phyloP scores from a whole-genome alignment of 805 yeast genomes.

The Candida golubevii region DNA sequence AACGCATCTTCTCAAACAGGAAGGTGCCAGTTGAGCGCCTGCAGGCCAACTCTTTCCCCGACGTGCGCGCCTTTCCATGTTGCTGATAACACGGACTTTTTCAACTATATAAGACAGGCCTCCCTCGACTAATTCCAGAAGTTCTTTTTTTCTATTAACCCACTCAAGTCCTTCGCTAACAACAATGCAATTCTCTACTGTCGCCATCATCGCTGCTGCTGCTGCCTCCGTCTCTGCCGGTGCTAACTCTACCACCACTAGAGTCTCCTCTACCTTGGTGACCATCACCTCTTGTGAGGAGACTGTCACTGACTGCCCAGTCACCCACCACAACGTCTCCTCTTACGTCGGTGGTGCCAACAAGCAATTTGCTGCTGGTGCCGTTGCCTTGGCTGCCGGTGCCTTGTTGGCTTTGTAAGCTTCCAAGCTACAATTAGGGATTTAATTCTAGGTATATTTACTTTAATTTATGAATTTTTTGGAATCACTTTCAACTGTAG shows the following conservation, averaged over 20 bases:
- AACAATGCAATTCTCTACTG: constrained; percentile 21
- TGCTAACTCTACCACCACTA: constrained; percentile 14
- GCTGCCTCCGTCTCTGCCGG: constrained; percentile 17
- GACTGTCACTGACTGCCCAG: constrained; percentile 19
- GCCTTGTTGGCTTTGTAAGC: constrained; percentile 31
- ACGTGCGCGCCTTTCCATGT: background rate
- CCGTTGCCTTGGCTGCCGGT: constrained; percentile 23
- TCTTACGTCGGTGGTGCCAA: constrained; percentile 19
- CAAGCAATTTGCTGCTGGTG: constrained; percentile 27
- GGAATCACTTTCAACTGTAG: too few species aligned
- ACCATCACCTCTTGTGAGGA: constrained; percentile 21
- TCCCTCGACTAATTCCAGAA: background rate
- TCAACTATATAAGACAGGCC: background rate
- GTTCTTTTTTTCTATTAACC: constrained; percentile 1
- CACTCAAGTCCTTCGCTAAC: constrained; percentile 14
- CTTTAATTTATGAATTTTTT: constrained; percentile 9
- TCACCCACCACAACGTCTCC: constrained; percentile 15
- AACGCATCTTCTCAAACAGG: background rate
- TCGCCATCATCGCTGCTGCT: constrained; percentile 20
- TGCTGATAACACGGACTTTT: too few species aligned
- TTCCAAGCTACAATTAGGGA: background rate
- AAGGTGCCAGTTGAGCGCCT: background rate
- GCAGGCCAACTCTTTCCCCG: background rate
- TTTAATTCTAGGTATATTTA: constrained; percentile 15
- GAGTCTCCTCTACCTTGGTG: constrained; percentile 15